Conservation (phyloP, 106 monocot genomes). For the Allium fistulosum region DNA sequence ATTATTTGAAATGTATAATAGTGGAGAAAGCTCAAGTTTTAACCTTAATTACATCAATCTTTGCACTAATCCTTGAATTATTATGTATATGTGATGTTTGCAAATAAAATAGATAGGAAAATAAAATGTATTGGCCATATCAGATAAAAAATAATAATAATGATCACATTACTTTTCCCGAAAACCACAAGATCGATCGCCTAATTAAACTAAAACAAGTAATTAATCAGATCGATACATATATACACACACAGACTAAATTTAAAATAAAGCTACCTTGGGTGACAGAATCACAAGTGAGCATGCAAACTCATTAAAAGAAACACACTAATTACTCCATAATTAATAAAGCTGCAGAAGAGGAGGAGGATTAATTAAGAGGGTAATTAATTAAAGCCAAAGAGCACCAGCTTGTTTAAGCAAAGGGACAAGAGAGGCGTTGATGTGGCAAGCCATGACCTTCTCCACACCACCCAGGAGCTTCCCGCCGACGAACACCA, state of each 20-base stretch:
- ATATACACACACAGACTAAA: not conserved
- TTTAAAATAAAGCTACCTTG: not conserved
- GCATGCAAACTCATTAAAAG: not conserved
- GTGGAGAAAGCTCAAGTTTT: too few species aligned
- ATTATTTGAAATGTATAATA: too few species aligned
- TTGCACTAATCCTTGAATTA: too few species aligned
- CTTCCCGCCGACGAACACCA: slow-evolving; percentile 58
- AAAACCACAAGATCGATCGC: too few species aligned
- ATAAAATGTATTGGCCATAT: too few species aligned
- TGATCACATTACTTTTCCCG: too few species aligned
- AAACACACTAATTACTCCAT: not conserved
- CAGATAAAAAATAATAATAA: too few species aligned
- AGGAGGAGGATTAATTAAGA: not conserved
- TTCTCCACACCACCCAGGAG: slow-evolving; percentile 60
- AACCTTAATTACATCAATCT: too few species aligned
- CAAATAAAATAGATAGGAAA: too few species aligned
- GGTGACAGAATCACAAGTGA: not conserved
- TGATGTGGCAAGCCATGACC: slow-evolving; percentile 62
- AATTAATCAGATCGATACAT: not conserved
- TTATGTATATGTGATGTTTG: too few species aligned
- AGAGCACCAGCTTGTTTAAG: slow-evolving; percentile 70
- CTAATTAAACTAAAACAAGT: not conserved
- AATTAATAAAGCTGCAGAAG: not conserved
- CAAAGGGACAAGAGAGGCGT: slow-evolving; percentile 55
- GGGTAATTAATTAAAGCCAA: slow-evolving; percentile 21